Evolutionary conservation across 176 grass and related monocot species (phyloP), one percentile per base, ranked within the genome.

Genomic region (Chloris gayana): DNA sequence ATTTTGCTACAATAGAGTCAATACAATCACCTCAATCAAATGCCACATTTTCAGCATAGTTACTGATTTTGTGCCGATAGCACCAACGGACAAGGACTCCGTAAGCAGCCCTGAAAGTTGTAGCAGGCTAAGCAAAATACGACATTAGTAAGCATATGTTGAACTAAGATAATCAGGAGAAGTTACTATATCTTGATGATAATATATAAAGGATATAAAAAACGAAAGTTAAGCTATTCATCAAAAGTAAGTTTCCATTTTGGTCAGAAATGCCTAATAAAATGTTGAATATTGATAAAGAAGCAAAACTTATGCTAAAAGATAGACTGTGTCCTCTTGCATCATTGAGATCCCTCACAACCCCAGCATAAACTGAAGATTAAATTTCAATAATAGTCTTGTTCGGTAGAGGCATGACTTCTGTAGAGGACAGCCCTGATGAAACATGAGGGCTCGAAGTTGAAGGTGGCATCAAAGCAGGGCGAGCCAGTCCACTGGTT

Each of bases 11-110:
- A 15, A 59, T 24, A 24, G 75, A 75, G 56, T 31, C 11, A 74
- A 71, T 14, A 44, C 19, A 67, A 24, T 82, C 91, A 95, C 96
- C 93, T 95, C 84, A 85, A 95, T 83, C 33, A 99, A 86, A 57
- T 95, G 92, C 92, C 96, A 99, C 76, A 95, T 67, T 99, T 99
- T 95, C 78, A 91, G 96, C 92, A 99, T 93, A 22, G 88, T 93
- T 63, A 99, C 92, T 61, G 96, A 93, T 53, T 93, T 99, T 27
- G 51, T 84, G 69, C 90, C 90, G 54, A 80, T 54, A 73, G 73
- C 82, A 70, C 93, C 92, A 86, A 87, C n/a, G 61, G 86, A 84
- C 73, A 93, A 73, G 77, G 86, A 87, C 68, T 93, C n/a, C 96
- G 42, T 99, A 99, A 72, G 92, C 86, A 80, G 81, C 60, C 61